Evolutionary conservation across 805 yeast genomes (phyloP), one percentile per base, ranked within the genome.

Genomic region (Zygosaccharomyces pseudorouxii): DNA sequence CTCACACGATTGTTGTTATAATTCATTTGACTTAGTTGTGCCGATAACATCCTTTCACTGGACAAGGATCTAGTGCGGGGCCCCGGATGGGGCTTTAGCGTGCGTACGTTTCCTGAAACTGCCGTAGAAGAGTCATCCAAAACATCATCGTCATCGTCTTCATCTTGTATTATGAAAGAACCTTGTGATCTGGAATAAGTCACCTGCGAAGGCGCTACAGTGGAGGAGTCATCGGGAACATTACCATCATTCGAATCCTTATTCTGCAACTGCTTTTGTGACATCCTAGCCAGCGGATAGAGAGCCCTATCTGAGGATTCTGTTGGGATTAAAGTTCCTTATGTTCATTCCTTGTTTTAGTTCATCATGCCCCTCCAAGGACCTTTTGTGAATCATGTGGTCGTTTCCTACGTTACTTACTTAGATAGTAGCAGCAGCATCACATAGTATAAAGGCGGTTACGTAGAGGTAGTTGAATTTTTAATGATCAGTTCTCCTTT

Each of bases 1-100:
- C 84, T 75, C 0, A 80, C 70, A 47, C 85, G 77, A 69, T 83
- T 82, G 56, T 83, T 82, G 61, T 88, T 88, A 64, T 86, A 92
- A 52, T 80, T 85, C 48, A 84, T 68, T 61, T 90, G 96, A 50
- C 82, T 80, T 28, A 84, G 63, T 45, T 89, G 68, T 4, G 65
- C 54, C 6, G 61, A 60, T 10, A 60, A 48, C 46, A 58, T 27
- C n/a, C 49, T 44, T 33, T 57, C 60, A 39, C 58, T 57, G 0
- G 64, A 63, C 16, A 50, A 19, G 5, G 55, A 51, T 12, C 54
- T 46, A 20, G 25, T 23, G 19, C 47, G 45, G 30, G 42, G 20
- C 11, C 49, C 36, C 8, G 30, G 25, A 5, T 31, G 37, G 12
- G 45, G 50, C 7, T 46, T 47, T 42, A 50, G 11, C 10, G 50